phyloP scores from a whole-genome alignment of 306 rosid species.

The Vachellia pachyceras region DNA sequence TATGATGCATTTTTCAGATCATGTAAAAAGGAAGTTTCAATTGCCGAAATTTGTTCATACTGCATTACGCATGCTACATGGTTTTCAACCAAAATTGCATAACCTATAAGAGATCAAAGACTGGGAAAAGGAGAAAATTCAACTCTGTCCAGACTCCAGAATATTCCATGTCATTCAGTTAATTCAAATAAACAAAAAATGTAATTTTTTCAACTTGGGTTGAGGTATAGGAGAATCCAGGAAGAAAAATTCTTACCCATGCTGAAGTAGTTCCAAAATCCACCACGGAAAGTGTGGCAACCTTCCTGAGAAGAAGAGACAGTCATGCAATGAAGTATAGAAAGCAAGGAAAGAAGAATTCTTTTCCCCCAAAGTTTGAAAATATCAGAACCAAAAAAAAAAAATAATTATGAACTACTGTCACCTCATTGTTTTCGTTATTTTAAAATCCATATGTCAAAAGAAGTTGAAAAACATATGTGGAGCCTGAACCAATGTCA shows the following conservation, averaged over 20 bases:
- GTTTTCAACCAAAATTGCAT: slow-evolving; percentile 7
- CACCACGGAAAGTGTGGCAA: slow-evolving; percentile 90
- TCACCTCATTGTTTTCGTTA: slow-evolving; percentile 24
- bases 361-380: slow-evolving; percentile 17
- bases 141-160: neutral
- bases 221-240: slow-evolving; percentile 29
- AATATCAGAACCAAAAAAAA: neutral
- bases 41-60: slow-evolving; percentile 13
- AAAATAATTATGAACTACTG: neutral
- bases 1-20: slow-evolving; percentile 4
- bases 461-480: slow-evolving; percentile 2
- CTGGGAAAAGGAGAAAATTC: slow-evolving; percentile 21
- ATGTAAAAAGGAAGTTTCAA: neutral
- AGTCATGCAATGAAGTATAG: slow-evolving; percentile 23
- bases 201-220: slow-evolving; percentile 9
- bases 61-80: neutral
- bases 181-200: slow-evolving; percentile 3
- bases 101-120: slow-evolving; percentile 21
- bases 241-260: slow-evolving; percentile 72
- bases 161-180: slow-evolving; percentile 12
- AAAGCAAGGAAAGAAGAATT: slow-evolving; percentile 20
- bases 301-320: slow-evolving; percentile 75
- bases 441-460: neutral
- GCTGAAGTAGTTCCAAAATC: slow-evolving; percentile 98
- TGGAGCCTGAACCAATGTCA: neutral